Percentiles rank a stretch among this genome's conserved stretches.
phyloP scores from a whole-genome alignment of 345 rosid genomes.

The Hibiscus mutabilis region DNA sequence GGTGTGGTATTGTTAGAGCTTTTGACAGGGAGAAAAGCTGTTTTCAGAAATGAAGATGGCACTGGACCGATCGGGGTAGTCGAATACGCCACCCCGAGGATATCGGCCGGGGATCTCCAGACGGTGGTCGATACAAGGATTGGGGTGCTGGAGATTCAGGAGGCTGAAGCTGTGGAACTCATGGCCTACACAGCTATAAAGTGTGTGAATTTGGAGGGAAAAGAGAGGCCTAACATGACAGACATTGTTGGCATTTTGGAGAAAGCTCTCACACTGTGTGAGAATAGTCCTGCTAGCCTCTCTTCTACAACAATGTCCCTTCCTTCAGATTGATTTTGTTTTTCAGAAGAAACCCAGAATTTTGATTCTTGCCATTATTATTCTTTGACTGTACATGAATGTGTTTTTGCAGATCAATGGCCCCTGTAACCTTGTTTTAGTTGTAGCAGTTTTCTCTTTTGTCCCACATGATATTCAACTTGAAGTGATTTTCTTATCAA shows the following conservation, averaged over 20 bases:
- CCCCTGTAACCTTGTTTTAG: neutral
- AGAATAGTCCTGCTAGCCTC: constrained; percentile 19
- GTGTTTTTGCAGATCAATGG: neutral
- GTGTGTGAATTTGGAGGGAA: constrained; percentile 50
- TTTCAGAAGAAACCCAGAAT: neutral
- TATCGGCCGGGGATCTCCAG: constrained; percentile 27
- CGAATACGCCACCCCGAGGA: constrained; percentile 32
- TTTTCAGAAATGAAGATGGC: constrained; percentile 32
- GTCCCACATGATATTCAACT: no score
- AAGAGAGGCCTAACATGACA: constrained; percentile 41
- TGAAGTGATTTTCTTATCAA: no score
- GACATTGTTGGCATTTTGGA: constrained; percentile 49
- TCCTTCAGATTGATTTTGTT: constrained; percentile 25
- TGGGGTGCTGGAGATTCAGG: constrained; percentile 24
- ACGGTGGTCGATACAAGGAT: constrained; percentile 37
- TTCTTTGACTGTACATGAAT: neutral
- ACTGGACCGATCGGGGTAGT: constrained; percentile 33
- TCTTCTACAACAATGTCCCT: constrained; percentile 22
- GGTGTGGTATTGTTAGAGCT: constrained; percentile 61
- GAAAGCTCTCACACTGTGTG: constrained; percentile 35
- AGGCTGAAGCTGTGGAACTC: constrained; percentile 40
- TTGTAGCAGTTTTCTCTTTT: no score
- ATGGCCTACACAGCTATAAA: constrained; percentile 38
- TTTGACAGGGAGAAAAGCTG: constrained; percentile 49
- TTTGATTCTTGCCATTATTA: neutral